A percentile compares a stretch with the other conserved stretches of the same genome.
These are phyloP conservation scores for Trichophyton rubrum DNA, from an alignment of 2,329 filamentous ascomycete species.

Conservation along the genomic window DNA sequence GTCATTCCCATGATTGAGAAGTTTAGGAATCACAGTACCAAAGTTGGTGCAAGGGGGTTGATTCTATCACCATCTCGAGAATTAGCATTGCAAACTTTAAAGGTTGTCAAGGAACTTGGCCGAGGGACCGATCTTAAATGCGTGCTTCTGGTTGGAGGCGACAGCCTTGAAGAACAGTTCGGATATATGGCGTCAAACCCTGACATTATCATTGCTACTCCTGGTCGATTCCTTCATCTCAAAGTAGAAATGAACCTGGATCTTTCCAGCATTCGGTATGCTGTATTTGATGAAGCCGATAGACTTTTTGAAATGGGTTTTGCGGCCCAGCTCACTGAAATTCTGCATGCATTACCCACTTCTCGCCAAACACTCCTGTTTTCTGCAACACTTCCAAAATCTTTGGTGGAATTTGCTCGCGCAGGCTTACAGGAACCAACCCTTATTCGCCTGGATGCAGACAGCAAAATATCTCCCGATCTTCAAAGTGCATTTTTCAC, in stretches of 20 bases:
- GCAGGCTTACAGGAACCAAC: constrained; percentile 87
- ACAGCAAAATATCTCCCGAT: constrained; percentile 91
- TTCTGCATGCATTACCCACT: constrained; percentile 72
- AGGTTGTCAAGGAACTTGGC: constrained; percentile 90
- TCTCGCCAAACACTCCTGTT: constrained; percentile 86
- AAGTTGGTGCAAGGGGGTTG: constrained; percentile 73
- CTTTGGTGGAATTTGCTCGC: constrained; percentile 86
- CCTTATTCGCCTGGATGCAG: constrained; percentile 78
- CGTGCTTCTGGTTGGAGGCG: constrained; percentile 85
- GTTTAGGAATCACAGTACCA: constrained; percentile 73
- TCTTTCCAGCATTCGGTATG: constrained; percentile 80
- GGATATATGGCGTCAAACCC: constrained; percentile 85
- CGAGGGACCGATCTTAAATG: constrained; percentile 81
- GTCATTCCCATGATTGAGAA: constrained; percentile 97
- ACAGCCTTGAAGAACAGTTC: constrained; percentile 93
- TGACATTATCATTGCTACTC: constrained; percentile 93
- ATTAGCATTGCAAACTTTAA: constrained; percentile 83
- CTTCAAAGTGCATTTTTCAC: constrained; percentile 93
- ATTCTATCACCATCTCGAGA: constrained; percentile 89
- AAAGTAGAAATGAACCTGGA: constrained; percentile 95
- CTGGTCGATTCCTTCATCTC: constrained; percentile 87
- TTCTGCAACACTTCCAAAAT: constrained; percentile 87
- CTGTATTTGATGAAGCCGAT: constrained; percentile 96
- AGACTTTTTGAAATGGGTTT: constrained; percentile 98
- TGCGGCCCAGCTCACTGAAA: constrained; percentile 81